Evolutionary conservation across 306 rosid genomes (phyloP).

Genomic region (Cicer yamashitae): DNA sequence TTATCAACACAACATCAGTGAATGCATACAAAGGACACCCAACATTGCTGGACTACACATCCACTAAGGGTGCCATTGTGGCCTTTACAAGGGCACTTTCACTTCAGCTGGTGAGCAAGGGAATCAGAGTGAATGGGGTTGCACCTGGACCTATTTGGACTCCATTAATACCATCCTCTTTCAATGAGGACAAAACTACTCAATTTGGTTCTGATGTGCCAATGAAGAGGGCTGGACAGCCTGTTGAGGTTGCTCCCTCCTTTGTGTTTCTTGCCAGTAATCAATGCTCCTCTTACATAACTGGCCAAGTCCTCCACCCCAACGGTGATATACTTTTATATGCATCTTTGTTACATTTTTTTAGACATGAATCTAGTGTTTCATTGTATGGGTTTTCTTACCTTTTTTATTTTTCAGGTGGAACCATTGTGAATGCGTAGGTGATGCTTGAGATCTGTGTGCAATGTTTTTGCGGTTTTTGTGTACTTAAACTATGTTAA

Average conservation of each 20-base stretch:
- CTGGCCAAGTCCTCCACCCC: slow-evolving; percentile 90
- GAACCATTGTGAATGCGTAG: slow-evolving; percentile 57
- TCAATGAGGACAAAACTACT: slow-evolving; percentile 44
- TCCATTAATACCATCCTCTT: slow-evolving; percentile 62
- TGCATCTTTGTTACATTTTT: slow-evolving; percentile 1
- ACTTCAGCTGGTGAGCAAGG: slow-evolving; percentile 57
- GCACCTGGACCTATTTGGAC: slow-evolving; percentile 94
- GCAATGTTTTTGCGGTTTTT: slow-evolving; percentile 1
- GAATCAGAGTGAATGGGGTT: slow-evolving; percentile 80
- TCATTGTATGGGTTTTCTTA: neutral
- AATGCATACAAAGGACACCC: slow-evolving; percentile 64
- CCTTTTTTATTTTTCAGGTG: slow-evolving; percentile 57
- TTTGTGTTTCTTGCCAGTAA: slow-evolving; percentile 74
- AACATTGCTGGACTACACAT: slow-evolving; percentile 60
- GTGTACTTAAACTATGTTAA: neutral
- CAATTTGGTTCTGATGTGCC: slow-evolving; percentile 57
- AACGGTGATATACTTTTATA: slow-evolving; percentile 51
- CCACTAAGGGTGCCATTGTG: slow-evolving; percentile 82
- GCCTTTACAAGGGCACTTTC: slow-evolving; percentile 75
- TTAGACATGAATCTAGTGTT: neutral
- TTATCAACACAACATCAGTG: slow-evolving; percentile 78
- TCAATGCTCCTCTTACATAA: slow-evolving; percentile 67
- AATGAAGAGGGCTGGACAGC: slow-evolving; percentile 86
- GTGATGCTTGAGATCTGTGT: neutral
- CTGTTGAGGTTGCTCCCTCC: slow-evolving; percentile 77